phyloP scores from a whole-genome alignment of 805 yeast species.

The Yarrowia yakushimensis region DNA sequence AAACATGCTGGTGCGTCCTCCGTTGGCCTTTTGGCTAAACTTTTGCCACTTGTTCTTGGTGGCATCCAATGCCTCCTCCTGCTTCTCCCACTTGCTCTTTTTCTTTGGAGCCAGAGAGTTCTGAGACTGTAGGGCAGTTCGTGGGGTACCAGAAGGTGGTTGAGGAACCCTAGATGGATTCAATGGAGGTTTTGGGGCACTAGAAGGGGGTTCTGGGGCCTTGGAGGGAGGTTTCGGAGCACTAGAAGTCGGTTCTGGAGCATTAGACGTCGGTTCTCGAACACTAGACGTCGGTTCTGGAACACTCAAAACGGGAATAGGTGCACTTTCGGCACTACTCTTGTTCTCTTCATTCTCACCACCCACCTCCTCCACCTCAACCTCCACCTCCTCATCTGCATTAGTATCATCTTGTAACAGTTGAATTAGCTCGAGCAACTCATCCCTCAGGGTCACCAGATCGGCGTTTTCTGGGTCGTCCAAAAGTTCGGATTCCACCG shows the following conservation, averaged over 20 bases:
- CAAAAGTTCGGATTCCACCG: slow-evolving; percentile 12
- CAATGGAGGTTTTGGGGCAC: neutral
- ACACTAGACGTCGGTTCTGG: neutral
- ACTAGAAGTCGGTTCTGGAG: too few relatives aligned
- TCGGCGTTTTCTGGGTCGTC: slow-evolving; percentile 20
- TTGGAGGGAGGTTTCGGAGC: too few relatives aligned
- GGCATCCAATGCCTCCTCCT: slow-evolving; percentile 16
- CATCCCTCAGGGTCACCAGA: slow-evolving; percentile 13
- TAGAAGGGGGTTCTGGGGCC: too few relatives aligned
- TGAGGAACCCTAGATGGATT: neutral
- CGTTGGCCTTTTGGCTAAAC: slow-evolving; percentile 15
- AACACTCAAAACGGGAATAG: neutral
- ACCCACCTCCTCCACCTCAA: neutral
- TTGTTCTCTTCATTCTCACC: neutral
- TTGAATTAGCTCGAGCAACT: slow-evolving; percentile 21
- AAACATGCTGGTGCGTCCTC: slow-evolving; percentile 10
- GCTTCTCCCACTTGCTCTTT: slow-evolving; percentile 22
- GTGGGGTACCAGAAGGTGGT: neutral
- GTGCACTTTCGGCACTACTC: neutral
- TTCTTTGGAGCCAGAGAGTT: slow-evolving; percentile 10
- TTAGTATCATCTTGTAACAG: slow-evolving; percentile 25
- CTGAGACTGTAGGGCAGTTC: slow-evolving; percentile 3
- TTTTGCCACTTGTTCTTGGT: slow-evolving; percentile 19
- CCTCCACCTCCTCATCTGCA: neutral
- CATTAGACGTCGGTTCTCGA: neutral